These are phyloP conservation scores for Mycena leptocephala DNA, from an alignment of 768 basidiomycete species.

Conservation along the genomic window DNA sequence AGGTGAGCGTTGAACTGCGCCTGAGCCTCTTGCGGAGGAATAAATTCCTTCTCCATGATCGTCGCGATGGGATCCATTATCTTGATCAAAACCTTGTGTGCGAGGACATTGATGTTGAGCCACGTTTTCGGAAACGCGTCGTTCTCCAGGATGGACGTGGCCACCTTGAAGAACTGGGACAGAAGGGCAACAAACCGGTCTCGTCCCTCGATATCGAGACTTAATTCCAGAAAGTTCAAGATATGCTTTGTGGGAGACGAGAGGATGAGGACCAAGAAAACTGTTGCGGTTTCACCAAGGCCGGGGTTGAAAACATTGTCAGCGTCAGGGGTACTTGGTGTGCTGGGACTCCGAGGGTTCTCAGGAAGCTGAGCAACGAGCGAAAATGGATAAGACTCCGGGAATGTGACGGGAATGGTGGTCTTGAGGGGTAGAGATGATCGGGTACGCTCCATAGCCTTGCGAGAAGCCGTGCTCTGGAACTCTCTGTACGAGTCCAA, in stretches of 20 bases:
- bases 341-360: conserved; percentile 58
- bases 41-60: conserved; percentile 85
- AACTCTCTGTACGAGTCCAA: conserved; percentile 93
- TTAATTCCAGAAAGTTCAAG: conserved; percentile 83
- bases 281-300: conserved; percentile 89
- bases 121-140: conserved; percentile 93
- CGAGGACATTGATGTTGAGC: conserved; percentile 92
- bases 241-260: conserved; percentile 88
- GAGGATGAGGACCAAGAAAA: conserved; percentile 85
- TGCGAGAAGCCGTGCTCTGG: conserved; percentile 75
- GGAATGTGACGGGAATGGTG: conserved; percentile 86
- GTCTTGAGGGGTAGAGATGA: conserved; percentile 73
- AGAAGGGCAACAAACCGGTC: conserved; percentile 84
- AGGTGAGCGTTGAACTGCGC: conserved; percentile 81
- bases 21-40: conserved; percentile 77
- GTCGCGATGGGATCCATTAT: conserved; percentile 88
- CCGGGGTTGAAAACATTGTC: conserved; percentile 78
- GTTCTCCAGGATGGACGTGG: conserved; percentile 85
- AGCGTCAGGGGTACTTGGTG: conserved; percentile 60
- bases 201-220: conserved; percentile 90
- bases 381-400: conserved; percentile 94
- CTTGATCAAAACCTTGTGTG: conserved; percentile 91
- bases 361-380: conserved; percentile 80
- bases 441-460: conserved; percentile 79
- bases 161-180: conserved; percentile 86